Evolutionary conservation across 2,329 filamentous ascomycete species (phyloP), one percentile per base, ranked within the genome.

Genomic region (Trichoderma citrinoviride): DNA sequence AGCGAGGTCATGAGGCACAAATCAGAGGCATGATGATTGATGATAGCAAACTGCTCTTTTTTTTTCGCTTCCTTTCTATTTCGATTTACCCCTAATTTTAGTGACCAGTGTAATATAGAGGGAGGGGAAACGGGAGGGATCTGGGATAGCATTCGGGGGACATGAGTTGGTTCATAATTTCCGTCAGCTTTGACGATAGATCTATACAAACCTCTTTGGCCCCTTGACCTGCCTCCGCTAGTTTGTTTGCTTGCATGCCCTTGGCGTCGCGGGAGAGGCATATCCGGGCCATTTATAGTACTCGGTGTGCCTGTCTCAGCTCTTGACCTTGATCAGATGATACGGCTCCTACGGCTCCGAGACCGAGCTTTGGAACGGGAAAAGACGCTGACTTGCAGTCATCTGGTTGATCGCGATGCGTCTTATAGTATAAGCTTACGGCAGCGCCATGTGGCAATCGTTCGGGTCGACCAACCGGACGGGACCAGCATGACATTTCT

Each of bases 21-120:
- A 23, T 27, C 55, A 58, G 53, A 60, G 49, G 25, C 49, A 61
- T 61, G 49, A 61, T 61, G 58, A 61, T 61, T 61, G 25, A 61
- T 61, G 58, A 53, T 53, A 33, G 58, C 40, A 53, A 53, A 33
- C 33, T 44, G 58, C 37, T 29, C 17, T 43, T 61, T 54, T 43
- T 21, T 49, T 49, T 49, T 14, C 21, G 29, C 15, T 37, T 49
- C 10, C 40, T 49, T 40, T 17, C 23, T 19, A 29, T 21, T 19
- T 29, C 14, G 23, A 29, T 21, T 41, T 50, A 33, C 17, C 21
- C 27, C 37, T 50, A 52, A 52, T 17, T 19, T 53, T 53, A 46
- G 25, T 54, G 23, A 25, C 27, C 47, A 46, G 25, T 61, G 49
- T 61, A 54, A 61, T 61, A 61, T 61, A 61, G 58, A 53, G 53